A percentile compares a stretch with the other conserved stretches of the same genome.
Evolutionary conservation across 2,329 filamentous ascomycete genomes (phyloP).

Genomic region (Verruconis gallopava): DNA sequence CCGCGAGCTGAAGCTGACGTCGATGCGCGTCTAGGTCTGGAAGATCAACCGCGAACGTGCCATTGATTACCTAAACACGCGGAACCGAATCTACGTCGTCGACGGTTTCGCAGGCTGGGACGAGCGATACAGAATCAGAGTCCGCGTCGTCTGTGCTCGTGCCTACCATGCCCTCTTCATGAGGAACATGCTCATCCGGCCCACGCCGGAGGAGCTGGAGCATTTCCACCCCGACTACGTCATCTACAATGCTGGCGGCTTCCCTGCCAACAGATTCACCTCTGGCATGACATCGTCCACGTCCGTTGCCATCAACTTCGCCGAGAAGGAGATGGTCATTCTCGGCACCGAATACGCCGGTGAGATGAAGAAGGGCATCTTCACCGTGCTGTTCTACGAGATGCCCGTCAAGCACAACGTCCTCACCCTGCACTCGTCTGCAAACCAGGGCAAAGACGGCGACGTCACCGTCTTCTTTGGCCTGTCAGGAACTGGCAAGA

Average conservation of each 20-base stretch:
- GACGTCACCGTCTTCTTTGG: conserved; percentile 99
- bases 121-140: conserved; percentile 91
- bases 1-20: no score
- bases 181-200: conserved; percentile 99
- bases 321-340: conserved; percentile 99
- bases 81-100: conserved; percentile 96
- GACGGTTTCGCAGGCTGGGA: conserved; percentile 98
- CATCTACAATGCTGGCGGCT: conserved; percentile 98
- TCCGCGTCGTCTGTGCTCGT: conserved; percentile 94
- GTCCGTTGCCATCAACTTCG: conserved; percentile 97
- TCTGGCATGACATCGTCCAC: conserved; percentile 98
- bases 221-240: conserved; percentile 98
- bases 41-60: conserved; percentile 98
- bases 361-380: conserved; percentile 96
- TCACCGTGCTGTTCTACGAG: conserved; percentile 99
- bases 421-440: conserved; percentile 93
- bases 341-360: conserved; percentile 97
- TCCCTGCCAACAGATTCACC: conserved; percentile 97
- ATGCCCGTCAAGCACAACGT: conserved; percentile 99
- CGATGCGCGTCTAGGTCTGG: conserved; percentile 59
- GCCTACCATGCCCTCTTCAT: conserved; percentile 99
- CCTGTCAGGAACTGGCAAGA: conserved; percentile 97
- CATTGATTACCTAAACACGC: conserved; percentile 97
- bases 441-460: conserved; percentile 87
- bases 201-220: conserved; percentile 79